These are phyloP conservation scores for Blastobotrys petasosporus DNA, from an alignment of 1,139 yeast species.

Conservation along the genomic window DNA sequence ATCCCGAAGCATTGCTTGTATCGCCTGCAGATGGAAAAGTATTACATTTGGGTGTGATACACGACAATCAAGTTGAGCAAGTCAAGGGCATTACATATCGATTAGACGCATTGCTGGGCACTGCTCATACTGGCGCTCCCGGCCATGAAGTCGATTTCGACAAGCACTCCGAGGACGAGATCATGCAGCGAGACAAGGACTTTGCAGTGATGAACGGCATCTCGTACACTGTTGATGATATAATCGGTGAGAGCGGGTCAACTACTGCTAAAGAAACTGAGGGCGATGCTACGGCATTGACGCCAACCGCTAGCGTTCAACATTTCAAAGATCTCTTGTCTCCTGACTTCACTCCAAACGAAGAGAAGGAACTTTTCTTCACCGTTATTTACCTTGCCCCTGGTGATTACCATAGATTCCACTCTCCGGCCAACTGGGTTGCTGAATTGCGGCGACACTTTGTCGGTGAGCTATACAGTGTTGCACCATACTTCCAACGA, in stretches of 20 bases:
- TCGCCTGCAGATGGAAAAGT: slow-evolving; percentile 95
- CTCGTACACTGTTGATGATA: slow-evolving; percentile 62
- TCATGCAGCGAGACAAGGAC: slow-evolving; percentile 56
- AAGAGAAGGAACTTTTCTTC: slow-evolving; percentile 63
- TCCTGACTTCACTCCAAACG: slow-evolving; percentile 25
- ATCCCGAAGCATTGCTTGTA: slow-evolving; percentile 51
- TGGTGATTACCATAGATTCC: slow-evolving; percentile 96
- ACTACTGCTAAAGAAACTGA: slow-evolving; percentile 15
- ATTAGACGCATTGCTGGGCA: slow-evolving; percentile 79
- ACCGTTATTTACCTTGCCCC: slow-evolving; percentile 96
- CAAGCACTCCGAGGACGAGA: slow-evolving; percentile 36
- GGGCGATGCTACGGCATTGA: slow-evolving; percentile 32
- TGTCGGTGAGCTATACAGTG: slow-evolving; percentile 92
- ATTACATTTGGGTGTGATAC: slow-evolving; percentile 74
- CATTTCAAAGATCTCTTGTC: slow-evolving; percentile 21
- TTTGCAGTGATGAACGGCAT: slow-evolving; percentile 78
- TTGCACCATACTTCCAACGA: slow-evolving; percentile 92
- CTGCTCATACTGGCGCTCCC: slow-evolving; percentile 52
- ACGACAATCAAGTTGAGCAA: slow-evolving; percentile 78
- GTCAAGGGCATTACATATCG: slow-evolving; percentile 96
- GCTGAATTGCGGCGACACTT: slow-evolving; percentile 89
- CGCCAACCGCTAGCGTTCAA: slow-evolving; percentile 18
- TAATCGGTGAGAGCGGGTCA: slow-evolving; percentile 47
- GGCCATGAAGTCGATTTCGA: slow-evolving; percentile 47
- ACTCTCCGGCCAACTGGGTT: slow-evolving; percentile 96